A percentile compares a stretch with the other conserved stretches of the same genome.
These are phyloP conservation scores for Rhynchospora breviuscula DNA, from an alignment of 176 grass and related monocot species.

Conservation along the genomic window DNA sequence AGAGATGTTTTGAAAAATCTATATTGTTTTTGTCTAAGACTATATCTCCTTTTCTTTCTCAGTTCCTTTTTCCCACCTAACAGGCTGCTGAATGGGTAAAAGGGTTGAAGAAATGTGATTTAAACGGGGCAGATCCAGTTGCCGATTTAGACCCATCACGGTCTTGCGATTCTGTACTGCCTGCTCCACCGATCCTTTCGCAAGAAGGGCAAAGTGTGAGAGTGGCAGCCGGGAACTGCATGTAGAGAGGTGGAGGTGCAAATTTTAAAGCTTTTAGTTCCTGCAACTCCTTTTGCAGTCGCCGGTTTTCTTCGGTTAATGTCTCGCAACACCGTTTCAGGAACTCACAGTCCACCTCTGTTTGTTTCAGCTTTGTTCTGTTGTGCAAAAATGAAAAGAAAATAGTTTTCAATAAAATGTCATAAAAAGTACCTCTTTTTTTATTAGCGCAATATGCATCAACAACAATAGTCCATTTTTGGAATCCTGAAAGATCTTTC, in stretches of 20 bases:
- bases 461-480: background rate
- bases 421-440: background rate
- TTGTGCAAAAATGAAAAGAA: background rate
- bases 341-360: constrained; percentile 86
- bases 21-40: constrained; percentile 20
- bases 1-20: constrained; percentile 10
- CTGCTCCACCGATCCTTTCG: constrained; percentile 45
- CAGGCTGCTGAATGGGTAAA: constrained; percentile 81
- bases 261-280: constrained; percentile 66
- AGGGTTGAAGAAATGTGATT: constrained; percentile 83
- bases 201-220: constrained; percentile 81
- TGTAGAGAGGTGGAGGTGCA: constrained; percentile 38
- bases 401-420: background rate
- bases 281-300: constrained; percentile 74
- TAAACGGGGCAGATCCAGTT: constrained; percentile 2
- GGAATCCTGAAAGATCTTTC: background rate
- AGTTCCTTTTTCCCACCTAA: constrained; percentile 23
- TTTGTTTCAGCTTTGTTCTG: constrained; percentile 99
- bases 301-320: constrained; percentile 86
- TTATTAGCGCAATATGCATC: background rate
- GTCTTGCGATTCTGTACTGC: constrained; percentile 27
- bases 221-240: constrained; percentile 63
- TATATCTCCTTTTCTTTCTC: background rate
- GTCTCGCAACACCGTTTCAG: constrained; percentile 83
- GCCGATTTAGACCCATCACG: constrained; percentile 34